Base-by-base conservation (phyloP, 495 filamentous ascomycete genomes). In the Thozetella sp. region DNA sequence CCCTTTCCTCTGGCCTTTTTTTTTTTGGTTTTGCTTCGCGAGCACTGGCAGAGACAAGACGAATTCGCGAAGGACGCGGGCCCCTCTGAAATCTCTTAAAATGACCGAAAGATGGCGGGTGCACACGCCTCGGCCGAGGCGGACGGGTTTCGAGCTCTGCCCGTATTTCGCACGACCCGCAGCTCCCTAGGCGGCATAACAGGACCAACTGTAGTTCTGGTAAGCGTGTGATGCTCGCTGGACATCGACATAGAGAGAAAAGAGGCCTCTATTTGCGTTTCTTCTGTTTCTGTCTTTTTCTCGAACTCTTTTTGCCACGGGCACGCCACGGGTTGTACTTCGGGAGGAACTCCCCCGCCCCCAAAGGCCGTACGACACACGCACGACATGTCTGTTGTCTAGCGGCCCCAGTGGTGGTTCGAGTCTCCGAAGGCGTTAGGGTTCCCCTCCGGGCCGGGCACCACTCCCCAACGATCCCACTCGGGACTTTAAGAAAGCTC, bases 71-170 rank as follows among this genome's bases (percentile, higher is more conserved):
- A 37, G 30, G 15, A 15, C 30, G 30, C 6, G 15, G 6, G 30
- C 43, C n/a, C 43, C 9, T 37, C 6, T 37, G 9, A 48, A 48
- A 19, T 15, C 9, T 4, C 4, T 19, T n/a, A 10, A 4, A 48
- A 48, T 20, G 43, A 48, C 6, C 9, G 43, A 48, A 48, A 19
- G 10, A 48, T 10, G n/a, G 30, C 15, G 4, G 43, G 43, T 48
- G 43, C 43, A 48, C 43, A 20, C 6, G 15, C 15, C n/a, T 48
- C 43, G 43, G 43, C 43, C 43, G 43, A 48, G 43, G 43, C 20
- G 43, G n/a, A n/a, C n/a, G n/a, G n/a, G 43, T n/a, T 48, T 48
- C 43, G 43, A 48, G 43, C 43, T 48, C 43, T 37, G 15, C 30
- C 30, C 30, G 30, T 37, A 15, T 37, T 37, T 37, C 30, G 15